Percentiles rank a stretch among this genome's conserved stretches.
These are phyloP conservation scores for Citrus reticulata DNA, from an alignment of 345 rosid species.

Conservation along the genomic window DNA sequence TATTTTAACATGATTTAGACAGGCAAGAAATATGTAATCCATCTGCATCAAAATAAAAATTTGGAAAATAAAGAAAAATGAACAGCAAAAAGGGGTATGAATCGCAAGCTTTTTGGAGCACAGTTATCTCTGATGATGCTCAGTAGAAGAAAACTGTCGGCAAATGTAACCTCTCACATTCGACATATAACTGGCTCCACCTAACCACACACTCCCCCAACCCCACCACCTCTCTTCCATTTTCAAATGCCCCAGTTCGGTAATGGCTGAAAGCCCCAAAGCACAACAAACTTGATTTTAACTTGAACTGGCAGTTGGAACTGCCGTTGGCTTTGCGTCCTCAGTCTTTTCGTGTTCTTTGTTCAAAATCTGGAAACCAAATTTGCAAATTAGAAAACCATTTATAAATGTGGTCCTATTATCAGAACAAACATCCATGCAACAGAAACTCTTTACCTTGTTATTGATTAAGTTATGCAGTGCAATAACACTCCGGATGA, in stretches of 20 bases:
- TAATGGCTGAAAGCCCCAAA: background rate
- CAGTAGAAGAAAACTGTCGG: background rate
- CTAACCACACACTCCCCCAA: background rate
- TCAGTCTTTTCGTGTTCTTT: slow-evolving; percentile 89
- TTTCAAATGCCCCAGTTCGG: background rate
- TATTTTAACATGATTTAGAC: background rate
- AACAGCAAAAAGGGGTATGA: background rate
- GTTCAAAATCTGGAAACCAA: slow-evolving; percentile 62
- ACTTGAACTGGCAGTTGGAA: slow-evolving; percentile 42
- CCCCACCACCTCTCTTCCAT: background rate
- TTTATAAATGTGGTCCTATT: background rate
- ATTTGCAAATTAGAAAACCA: background rate
- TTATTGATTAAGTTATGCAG: slow-evolving; percentile 94
- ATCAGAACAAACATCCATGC: background rate
- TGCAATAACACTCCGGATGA: slow-evolving; percentile 71
- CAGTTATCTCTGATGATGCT: background rate
- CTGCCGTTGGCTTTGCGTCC: slow-evolving; percentile 63
- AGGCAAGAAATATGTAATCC: background rate
- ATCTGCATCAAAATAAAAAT: background rate
- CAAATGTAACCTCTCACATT: background rate
- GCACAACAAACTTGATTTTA: background rate
- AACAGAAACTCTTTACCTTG: slow-evolving; percentile 46
- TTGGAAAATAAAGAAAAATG: background rate
- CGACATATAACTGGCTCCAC: background rate
- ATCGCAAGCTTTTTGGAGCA: background rate